phyloP scores from a whole-genome alignment of 331 rosid species.

The Quercus phellos region DNA sequence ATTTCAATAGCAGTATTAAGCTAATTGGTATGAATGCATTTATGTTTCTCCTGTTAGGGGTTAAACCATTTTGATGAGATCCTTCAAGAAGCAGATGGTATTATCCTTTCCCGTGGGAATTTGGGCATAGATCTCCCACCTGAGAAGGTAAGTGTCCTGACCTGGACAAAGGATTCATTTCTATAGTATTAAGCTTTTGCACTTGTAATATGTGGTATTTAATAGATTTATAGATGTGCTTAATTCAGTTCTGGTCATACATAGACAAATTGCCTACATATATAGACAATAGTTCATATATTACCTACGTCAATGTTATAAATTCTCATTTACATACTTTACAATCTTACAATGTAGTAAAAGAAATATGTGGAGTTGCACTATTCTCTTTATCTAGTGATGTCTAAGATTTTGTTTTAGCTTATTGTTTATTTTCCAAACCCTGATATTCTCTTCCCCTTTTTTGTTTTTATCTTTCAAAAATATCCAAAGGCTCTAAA shows the following conservation, averaged over 20 bases:
- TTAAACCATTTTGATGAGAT: slow-evolving; percentile 94
- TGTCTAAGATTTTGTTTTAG: neutral
- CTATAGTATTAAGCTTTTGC: neutral
- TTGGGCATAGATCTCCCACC: slow-evolving; percentile 99
- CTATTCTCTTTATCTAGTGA: neutral
- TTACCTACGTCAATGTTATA: neutral
- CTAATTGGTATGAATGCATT: neutral
- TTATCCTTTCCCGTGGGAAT: slow-evolving; percentile 97
- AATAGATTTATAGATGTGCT: neutral
- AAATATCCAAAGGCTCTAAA: neutral
- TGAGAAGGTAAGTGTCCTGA: slow-evolving; percentile 64
- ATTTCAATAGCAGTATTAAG: slow-evolving; percentile 13
- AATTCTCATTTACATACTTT: neutral
- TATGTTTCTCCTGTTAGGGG: slow-evolving; percentile 47
- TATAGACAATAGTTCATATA: neutral
- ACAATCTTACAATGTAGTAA: neutral
- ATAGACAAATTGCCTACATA: neutral
- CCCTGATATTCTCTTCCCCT: neutral
- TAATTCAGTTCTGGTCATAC: too few species aligned
- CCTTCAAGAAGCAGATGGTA: slow-evolving; percentile 96
- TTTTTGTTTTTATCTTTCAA: neutral
- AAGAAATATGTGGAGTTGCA: neutral
- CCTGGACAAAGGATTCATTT: neutral
- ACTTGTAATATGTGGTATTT: neutral
- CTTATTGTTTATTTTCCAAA: neutral